phyloP scores from a whole-genome alignment of 164 flowering plant genomes.

The Piper betle region DNA sequence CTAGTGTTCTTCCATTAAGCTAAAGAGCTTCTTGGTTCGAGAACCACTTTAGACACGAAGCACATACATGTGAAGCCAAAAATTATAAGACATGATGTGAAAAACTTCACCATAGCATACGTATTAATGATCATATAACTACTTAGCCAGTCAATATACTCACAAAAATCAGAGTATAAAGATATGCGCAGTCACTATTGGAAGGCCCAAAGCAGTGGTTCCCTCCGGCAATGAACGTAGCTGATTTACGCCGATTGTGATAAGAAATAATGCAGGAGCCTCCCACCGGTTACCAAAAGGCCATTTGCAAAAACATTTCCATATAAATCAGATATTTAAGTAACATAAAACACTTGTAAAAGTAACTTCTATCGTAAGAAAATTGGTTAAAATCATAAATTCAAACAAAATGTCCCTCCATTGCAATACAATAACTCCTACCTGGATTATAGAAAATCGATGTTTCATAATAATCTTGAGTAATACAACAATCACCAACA shows the following conservation, averaged over 20 bases:
- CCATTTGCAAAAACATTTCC: background rate
- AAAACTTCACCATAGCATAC: too few species aligned
- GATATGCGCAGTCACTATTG: too few species aligned
- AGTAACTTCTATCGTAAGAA: background rate
- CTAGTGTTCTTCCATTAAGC: too few species aligned
- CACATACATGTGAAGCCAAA: too few species aligned
- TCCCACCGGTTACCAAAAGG: slow-evolving; percentile 67
- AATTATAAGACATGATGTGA: too few species aligned
- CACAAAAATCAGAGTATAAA: too few species aligned
- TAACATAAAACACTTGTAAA: background rate
- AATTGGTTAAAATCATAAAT: background rate
- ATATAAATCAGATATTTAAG: background rate
- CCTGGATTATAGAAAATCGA: slow-evolving; percentile 89
- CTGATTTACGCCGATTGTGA: slow-evolving; percentile 91
- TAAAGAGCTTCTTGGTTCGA: too few species aligned
- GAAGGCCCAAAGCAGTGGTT: slow-evolving; percentile 57
- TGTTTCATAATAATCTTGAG: slow-evolving; percentile 82
- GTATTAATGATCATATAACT: too few species aligned
- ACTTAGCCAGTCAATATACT: too few species aligned
- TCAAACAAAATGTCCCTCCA: background rate
- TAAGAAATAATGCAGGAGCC: slow-evolving; percentile 94
- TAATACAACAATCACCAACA: slow-evolving; percentile 87
- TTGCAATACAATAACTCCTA: slow-evolving; percentile 3
- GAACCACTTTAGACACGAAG: too few species aligned
- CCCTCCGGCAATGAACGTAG: slow-evolving; percentile 89